A percentile compares a stretch with the other conserved stretches of the same genome.
phyloP scores from a whole-genome alignment of 768 basidiomycete genomes.

The Russula abietina region DNA sequence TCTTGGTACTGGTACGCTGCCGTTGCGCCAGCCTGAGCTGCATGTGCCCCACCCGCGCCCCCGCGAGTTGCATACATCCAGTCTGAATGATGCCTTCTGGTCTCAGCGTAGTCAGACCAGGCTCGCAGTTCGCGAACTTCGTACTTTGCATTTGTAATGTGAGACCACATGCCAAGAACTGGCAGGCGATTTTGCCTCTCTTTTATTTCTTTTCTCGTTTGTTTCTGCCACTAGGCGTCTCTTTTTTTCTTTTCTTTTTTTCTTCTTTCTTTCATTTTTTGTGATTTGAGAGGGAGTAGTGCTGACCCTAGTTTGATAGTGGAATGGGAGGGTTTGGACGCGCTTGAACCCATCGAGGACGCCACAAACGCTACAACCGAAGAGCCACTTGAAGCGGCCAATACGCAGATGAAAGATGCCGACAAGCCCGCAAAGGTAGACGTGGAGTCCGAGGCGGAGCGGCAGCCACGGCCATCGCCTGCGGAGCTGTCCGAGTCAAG shows the following conservation, averaged over 20 bases:
- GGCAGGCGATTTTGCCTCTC: not conserved
- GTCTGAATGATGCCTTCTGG: conserved; percentile 16
- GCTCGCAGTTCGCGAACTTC: not conserved
- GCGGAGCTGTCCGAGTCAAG: conserved; percentile 27
- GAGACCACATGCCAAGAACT: conserved; percentile 11
- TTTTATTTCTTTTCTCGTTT: not conserved
- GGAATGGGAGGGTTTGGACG: conserved; percentile 66
- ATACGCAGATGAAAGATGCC: conserved; percentile 19
- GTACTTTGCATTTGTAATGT: conserved; percentile 19
- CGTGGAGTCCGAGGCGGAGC: conserved; percentile 40
- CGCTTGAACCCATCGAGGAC: conserved; percentile 36
- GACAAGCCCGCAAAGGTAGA: conserved; percentile 32
- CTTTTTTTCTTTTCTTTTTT: conserved; percentile 4
- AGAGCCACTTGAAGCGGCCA: conserved; percentile 28
- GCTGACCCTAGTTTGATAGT: conserved; percentile 38
- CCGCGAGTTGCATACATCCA: conserved; percentile 19
- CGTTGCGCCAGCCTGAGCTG: conserved; percentile 19
- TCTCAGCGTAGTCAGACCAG: conserved; percentile 18
- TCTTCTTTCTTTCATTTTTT: conserved; percentile 1
- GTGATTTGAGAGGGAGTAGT: conserved; percentile 3
- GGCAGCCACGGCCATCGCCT: conserved; percentile 8
- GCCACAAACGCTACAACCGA: not conserved
- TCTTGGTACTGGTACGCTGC: conserved; percentile 16
- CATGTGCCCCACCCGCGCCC: conserved; percentile 10
- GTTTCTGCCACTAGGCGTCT: not conserved